Conservation (phyloP, 768 basidiomycete species). For the Tulasnella sp. region DNA sequence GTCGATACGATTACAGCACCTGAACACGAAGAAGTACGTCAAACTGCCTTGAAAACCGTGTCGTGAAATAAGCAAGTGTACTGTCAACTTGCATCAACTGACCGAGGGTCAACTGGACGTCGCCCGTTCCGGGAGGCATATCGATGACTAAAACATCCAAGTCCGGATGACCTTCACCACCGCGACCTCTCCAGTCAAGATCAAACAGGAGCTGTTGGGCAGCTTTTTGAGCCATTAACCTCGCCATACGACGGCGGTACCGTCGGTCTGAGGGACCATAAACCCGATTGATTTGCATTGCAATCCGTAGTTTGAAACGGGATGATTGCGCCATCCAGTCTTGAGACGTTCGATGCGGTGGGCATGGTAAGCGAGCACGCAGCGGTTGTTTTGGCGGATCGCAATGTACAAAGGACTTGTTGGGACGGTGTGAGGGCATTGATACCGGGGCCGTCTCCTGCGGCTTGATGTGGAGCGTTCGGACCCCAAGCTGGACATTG, state of each 20-base stretch:
- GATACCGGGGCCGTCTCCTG: slow-evolving; percentile 36
- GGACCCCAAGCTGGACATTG: slow-evolving; percentile 80
- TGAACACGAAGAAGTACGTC: slow-evolving; percentile 31
- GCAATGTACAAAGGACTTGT: slow-evolving; percentile 56
- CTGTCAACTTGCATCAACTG: slow-evolving; percentile 81
- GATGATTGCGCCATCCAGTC: slow-evolving; percentile 65
- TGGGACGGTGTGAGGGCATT: slow-evolving; percentile 35
- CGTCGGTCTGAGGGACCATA: slow-evolving; percentile 53
- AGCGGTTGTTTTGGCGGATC: slow-evolving; percentile 90
- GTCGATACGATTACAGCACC: slow-evolving; percentile 92
- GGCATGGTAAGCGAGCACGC: slow-evolving; percentile 84
- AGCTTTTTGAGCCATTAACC: slow-evolving; percentile 99
- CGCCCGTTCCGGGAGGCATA: slow-evolving; percentile 96
- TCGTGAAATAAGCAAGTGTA: slow-evolving; percentile 31
- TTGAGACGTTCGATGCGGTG: slow-evolving; percentile 77
- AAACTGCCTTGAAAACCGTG: background rate
- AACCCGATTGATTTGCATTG: slow-evolving; percentile 98
- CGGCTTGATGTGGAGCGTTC: slow-evolving; percentile 57
- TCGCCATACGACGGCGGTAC: slow-evolving; percentile 82
- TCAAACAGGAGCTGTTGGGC: slow-evolving; percentile 94
- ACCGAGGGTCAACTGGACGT: slow-evolving; percentile 85
- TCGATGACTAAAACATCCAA: slow-evolving; percentile 86
- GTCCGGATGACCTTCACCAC: slow-evolving; percentile 37
- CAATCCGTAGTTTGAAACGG: slow-evolving; percentile 84
- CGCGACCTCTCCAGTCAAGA: slow-evolving; percentile 67